Conservation (phyloP, 75 land plant genomes). For the Larix kaempferi region DNA sequence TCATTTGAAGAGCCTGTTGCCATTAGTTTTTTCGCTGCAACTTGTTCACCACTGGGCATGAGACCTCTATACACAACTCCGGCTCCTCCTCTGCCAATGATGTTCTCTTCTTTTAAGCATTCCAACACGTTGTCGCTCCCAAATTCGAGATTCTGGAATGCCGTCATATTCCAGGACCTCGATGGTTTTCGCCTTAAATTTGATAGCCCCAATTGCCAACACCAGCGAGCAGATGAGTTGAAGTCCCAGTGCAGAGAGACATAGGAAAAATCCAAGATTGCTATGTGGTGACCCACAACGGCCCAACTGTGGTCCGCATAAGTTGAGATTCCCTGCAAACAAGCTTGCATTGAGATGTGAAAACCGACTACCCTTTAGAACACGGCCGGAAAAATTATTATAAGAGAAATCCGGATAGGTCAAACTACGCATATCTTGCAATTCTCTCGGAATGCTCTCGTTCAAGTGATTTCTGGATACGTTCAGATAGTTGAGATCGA, state of each 20-base stretch:
- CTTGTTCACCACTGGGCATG: slow-evolving; percentile 52
- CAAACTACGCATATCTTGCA: slow-evolving; percentile 14
- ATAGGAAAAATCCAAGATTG: neutral
- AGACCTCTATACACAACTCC: slow-evolving; percentile 74
- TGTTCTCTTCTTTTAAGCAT: slow-evolving; percentile 37
- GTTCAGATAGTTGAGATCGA: slow-evolving; percentile 23
- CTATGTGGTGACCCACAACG: neutral
- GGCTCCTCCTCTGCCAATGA: slow-evolving; percentile 72
- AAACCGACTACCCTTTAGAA: slow-evolving; percentile 4
- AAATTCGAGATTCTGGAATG: slow-evolving; percentile 63
- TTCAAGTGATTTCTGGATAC: slow-evolving; percentile 25
- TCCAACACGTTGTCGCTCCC: slow-evolving; percentile 44
- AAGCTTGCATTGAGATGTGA: slow-evolving; percentile 18
- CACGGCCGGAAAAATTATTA: slow-evolving; percentile 39
- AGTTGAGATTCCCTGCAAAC: slow-evolving; percentile 39
- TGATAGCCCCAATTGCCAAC: slow-evolving; percentile 34
- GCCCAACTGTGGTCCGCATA: slow-evolving; percentile 34
- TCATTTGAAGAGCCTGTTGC: slow-evolving; percentile 29
- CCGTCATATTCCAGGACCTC: slow-evolving; percentile 60
- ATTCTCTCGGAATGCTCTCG: slow-evolving; percentile 25
- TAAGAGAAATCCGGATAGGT: slow-evolving; percentile 38
- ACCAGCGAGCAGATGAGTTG: slow-evolving; percentile 17
- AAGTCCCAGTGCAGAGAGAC: slow-evolving; percentile 40
- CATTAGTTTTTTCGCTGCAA: slow-evolving; percentile 78
- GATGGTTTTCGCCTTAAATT: slow-evolving; percentile 14